Evolutionary conservation across 2,329 filamentous ascomycete species (phyloP).

Genomic region (Setomelanomma holmii): DNA sequence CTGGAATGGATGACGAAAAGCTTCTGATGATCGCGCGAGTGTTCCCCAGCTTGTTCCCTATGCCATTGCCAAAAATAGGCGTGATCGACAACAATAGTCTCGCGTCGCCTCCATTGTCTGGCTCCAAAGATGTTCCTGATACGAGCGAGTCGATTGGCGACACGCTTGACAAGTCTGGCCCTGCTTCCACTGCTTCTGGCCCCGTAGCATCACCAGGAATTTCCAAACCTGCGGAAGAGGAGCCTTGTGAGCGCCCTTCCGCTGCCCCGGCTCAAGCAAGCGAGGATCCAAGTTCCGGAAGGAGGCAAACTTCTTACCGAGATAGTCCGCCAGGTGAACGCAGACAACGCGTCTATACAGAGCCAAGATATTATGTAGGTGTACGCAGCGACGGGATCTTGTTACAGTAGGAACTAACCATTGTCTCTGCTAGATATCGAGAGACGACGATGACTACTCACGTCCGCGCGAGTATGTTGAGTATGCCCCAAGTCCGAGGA

Average conservation of each 20-base stretch:
- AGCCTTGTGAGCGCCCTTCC: slow-evolving; percentile 56
- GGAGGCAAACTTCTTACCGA: slow-evolving; percentile 31
- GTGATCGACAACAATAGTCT: slow-evolving; percentile 39
- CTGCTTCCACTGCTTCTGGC: slow-evolving; percentile 25
- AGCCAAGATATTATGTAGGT: slow-evolving; percentile 48
- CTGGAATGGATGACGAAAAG: slow-evolving; percentile 65
- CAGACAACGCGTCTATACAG: slow-evolving; percentile 37
- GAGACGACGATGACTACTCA: slow-evolving; percentile 36
- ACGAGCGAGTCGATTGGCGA: slow-evolving; percentile 24
- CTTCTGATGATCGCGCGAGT: slow-evolving; percentile 59
- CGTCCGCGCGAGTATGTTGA: slow-evolving; percentile 38
- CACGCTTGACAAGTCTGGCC: slow-evolving; percentile 27
- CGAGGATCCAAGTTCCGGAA: slow-evolving; percentile 18
- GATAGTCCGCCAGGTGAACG: slow-evolving; percentile 36
- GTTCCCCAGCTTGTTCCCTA: slow-evolving; percentile 55
- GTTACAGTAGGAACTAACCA: slow-evolving; percentile 24
- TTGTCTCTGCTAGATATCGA: slow-evolving; percentile 27
- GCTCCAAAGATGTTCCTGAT: slow-evolving; percentile 35
- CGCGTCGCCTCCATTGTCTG: slow-evolving; percentile 37
- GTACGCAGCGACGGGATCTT: too few relatives aligned
- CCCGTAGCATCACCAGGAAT: slow-evolving; percentile 45
- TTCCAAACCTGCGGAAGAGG: slow-evolving; percentile 50
- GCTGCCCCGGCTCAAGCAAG: slow-evolving; percentile 27
- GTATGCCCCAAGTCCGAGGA: slow-evolving; percentile 37
- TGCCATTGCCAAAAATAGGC: slow-evolving; percentile 53